A percentile compares a stretch with the other conserved stretches of the same genome.
phyloP scores from a whole-genome alignment of 495 filamentous ascomycete species.

The Xylaria sp. region DNA sequence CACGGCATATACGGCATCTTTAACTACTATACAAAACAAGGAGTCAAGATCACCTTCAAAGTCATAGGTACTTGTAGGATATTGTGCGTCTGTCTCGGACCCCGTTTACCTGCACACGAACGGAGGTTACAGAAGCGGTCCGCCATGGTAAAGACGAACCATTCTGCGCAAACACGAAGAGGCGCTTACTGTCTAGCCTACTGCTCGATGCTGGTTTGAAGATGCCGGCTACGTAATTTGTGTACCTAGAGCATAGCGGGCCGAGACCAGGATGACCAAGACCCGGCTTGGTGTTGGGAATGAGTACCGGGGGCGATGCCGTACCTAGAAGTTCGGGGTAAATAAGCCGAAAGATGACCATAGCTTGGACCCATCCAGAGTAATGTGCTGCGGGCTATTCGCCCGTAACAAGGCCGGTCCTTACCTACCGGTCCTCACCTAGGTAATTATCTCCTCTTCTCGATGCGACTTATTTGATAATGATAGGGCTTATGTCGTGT shows the following conservation, averaged over 20 bases:
- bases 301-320: slow-evolving; percentile 20
- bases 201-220: not conserved
- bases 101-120: slow-evolving; percentile 8
- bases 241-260: slow-evolving; percentile 9
- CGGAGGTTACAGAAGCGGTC: not conserved
- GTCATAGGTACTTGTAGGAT: not conserved
- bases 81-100: slow-evolving; percentile 1
- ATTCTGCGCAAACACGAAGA: not conserved
- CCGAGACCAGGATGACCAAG: slow-evolving; percentile 12
- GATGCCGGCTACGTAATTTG: slow-evolving; percentile 16
- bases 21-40: not conserved
- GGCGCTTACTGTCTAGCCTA: slow-evolving; percentile 18
- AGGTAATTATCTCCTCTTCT: slow-evolving; percentile 2
- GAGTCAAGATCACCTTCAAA: not conserved
- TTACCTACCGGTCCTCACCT: not conserved
- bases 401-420: not conserved
- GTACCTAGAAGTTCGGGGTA: slow-evolving; percentile 23
- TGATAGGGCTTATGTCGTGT: slow-evolving; percentile 1
- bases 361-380: slow-evolving; percentile 14
- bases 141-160: not conserved
- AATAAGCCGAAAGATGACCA: slow-evolving; percentile 18
- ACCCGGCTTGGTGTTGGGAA: slow-evolving; percentile 21
- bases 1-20: not conserved
- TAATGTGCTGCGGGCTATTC: slow-evolving; percentile 17
- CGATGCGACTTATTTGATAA: slow-evolving; percentile 3